Percentiles rank a stretch among this genome's conserved stretches.
phyloP scores from a whole-genome alignment of 2,329 filamentous ascomycete species.

The Colletotrichum echinochloae region DNA sequence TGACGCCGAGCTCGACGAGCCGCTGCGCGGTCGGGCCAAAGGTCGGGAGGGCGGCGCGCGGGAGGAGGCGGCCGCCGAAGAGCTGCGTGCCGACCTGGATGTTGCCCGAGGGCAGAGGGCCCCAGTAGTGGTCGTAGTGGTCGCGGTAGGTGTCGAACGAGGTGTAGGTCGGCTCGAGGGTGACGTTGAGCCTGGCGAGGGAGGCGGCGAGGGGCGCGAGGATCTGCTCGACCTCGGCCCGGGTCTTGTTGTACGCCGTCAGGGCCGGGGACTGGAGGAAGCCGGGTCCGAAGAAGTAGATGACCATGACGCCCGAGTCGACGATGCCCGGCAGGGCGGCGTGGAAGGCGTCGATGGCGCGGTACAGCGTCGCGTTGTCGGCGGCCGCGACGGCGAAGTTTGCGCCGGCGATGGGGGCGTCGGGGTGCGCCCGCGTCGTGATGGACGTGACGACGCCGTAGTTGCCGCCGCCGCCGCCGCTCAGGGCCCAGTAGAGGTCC shows the following conservation, averaged over 20 bases:
- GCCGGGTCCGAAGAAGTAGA: slow-evolving; percentile 51
- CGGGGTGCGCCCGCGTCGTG: slow-evolving; percentile 63
- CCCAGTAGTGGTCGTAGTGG: slow-evolving; percentile 42
- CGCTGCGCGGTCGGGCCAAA: slow-evolving; percentile 29
- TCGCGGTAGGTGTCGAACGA: slow-evolving; percentile 47
- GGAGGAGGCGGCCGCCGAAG: slow-evolving; percentile 50
- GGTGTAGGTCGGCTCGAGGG: slow-evolving; percentile 47
- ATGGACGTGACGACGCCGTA: slow-evolving; percentile 66
- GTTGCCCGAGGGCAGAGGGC: slow-evolving; percentile 45
- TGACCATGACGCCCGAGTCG: slow-evolving; percentile 37
- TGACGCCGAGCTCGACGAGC: slow-evolving; percentile 34
- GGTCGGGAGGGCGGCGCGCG: slow-evolving; percentile 43
- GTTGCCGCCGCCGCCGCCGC: slow-evolving; percentile 60
- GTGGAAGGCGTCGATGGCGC: slow-evolving; percentile 45
- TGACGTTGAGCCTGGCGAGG: slow-evolving; percentile 43
- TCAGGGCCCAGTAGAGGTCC: slow-evolving; percentile 75
- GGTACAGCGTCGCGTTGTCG: slow-evolving; percentile 57
- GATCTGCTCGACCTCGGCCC: slow-evolving; percentile 52
- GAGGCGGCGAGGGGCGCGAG: slow-evolving; percentile 56
- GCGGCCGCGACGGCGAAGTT: slow-evolving; percentile 48
- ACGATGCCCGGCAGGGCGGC: slow-evolving; percentile 35
- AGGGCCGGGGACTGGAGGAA: slow-evolving; percentile 44
- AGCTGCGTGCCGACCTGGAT: slow-evolving; percentile 45
- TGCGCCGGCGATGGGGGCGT: slow-evolving; percentile 50
- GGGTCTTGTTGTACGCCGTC: slow-evolving; percentile 58